Percentiles rank a stretch among this genome's conserved stretches.
Conservation (phyloP, 306 rosid genomes). For the Potentilla sterilis region DNA sequence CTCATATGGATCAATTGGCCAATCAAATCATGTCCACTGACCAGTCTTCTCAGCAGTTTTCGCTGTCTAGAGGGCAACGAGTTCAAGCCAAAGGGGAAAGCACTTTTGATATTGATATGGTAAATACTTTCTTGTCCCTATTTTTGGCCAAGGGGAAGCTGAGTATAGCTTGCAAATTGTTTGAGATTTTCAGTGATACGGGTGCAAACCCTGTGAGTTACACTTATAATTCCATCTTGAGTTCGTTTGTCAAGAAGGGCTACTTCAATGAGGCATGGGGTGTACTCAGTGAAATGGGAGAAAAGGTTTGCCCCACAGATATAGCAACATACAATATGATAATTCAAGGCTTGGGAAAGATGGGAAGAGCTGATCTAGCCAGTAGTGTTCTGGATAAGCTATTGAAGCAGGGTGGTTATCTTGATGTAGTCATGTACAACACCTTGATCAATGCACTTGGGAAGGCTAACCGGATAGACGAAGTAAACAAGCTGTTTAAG, state of each 20-base stretch:
- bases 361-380: slow-evolving; percentile 95
- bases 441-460: slow-evolving; percentile 84
- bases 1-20: slow-evolving; percentile 74
- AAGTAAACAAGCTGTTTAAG: slow-evolving; percentile 67
- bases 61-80: slow-evolving; percentile 53
- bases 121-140: slow-evolving; percentile 79
- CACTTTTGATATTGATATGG: slow-evolving; percentile 79
- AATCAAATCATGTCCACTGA: slow-evolving; percentile 37
- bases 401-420: slow-evolving; percentile 81
- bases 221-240: slow-evolving; percentile 81
- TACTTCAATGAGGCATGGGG: slow-evolving; percentile 77
- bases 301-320: slow-evolving; percentile 70
- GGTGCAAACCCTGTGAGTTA: slow-evolving; percentile 70
- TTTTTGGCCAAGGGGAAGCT: slow-evolving; percentile 86
- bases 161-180: slow-evolving; percentile 80
- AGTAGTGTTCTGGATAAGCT: slow-evolving; percentile 77
- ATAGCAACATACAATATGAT: slow-evolving; percentile 87
- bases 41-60: slow-evolving; percentile 39
- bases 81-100: slow-evolving; percentile 50
- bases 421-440: slow-evolving; percentile 88
- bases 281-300: slow-evolving; percentile 68
- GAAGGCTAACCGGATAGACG: slow-evolving; percentile 73
- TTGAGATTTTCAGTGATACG: slow-evolving; percentile 76
- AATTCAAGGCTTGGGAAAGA: slow-evolving; percentile 87
- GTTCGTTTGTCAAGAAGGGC: slow-evolving; percentile 91